Evolutionary conservation across 2,329 filamentous ascomycete genomes (phyloP).

Genomic region (Dactylellina drechsleri): DNA sequence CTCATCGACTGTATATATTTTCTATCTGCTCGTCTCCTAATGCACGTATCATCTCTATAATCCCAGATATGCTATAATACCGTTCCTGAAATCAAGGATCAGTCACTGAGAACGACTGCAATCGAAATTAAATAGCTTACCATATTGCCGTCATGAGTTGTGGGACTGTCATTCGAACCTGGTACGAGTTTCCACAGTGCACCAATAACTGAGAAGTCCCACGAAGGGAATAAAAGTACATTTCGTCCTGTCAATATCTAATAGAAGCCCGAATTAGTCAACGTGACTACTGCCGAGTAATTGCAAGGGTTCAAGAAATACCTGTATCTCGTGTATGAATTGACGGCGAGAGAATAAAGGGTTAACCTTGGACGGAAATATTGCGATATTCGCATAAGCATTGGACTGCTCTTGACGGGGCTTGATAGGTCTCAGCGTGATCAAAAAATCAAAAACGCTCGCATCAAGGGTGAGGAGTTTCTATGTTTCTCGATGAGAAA

Average conservation of each 20-base stretch:
- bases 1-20: conserved; percentile 22
- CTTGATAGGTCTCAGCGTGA: conserved; percentile 1
- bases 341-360: neutral
- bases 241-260: conserved; percentile 18
- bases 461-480: conserved; percentile 10
- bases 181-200: conserved; percentile 17
- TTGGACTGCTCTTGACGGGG: neutral
- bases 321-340: conserved; percentile 26
- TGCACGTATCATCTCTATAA: conserved; percentile 9
- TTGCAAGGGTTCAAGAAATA: conserved; percentile 1
- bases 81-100: neutral
- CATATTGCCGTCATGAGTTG: neutral
- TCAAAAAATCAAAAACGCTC: conserved; percentile 34
- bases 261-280: neutral
- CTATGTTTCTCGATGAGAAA: conserved; percentile 3
- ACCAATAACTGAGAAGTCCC: conserved; percentile 14
- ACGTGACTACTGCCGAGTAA: too few relatives aligned
- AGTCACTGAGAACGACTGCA: neutral
- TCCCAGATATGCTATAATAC: conserved; percentile 6
- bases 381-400: conserved; percentile 18
- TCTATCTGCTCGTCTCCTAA: conserved; percentile 21
- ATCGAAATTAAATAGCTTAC: neutral
- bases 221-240: conserved; percentile 24
- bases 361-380: neutral
- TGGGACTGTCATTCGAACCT: too few relatives aligned